phyloP scores from a whole-genome alignment of 495 filamentous ascomycete species.

The Podospora conica region DNA sequence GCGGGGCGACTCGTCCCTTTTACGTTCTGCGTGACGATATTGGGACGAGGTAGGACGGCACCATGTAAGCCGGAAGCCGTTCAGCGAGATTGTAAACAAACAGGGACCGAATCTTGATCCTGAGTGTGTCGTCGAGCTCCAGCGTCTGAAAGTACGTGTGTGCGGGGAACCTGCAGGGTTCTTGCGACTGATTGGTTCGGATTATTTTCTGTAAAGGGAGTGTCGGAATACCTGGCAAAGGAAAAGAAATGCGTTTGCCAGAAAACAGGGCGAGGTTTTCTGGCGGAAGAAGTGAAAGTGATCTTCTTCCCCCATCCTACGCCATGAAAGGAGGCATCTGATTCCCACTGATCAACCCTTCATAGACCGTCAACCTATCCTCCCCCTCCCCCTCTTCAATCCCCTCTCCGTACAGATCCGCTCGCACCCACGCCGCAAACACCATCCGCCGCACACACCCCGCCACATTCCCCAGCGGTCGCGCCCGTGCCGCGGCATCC shows the following conservation, averaged over 20 bases:
- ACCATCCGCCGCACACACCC: conserved; percentile 1
- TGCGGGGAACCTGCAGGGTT: too few species aligned
- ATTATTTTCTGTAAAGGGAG: too few species aligned
- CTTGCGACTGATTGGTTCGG: too few species aligned
- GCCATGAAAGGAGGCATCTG: neutral
- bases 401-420: neutral
- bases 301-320: neutral
- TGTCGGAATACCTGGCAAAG: too few species aligned
- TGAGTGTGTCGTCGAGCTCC: conserved; percentile 17
- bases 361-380: conserved; percentile 8
- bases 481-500: neutral
- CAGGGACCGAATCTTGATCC: conserved; percentile 26
- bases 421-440: conserved; percentile 2
- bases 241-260: too few species aligned
- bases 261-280: too few species aligned
- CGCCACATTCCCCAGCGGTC: conserved; percentile 6
- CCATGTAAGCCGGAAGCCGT: conserved; percentile 58
- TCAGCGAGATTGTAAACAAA: conserved; percentile 37
- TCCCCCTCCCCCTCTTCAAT: neutral
- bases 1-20: too few species aligned
- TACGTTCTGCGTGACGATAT: too few species aligned
- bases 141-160: conserved; percentile 19
- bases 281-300: too few species aligned
- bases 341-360: neutral
- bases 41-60: conserved; percentile 62